Base-by-base conservation (phyloP, 768 basidiomycete genomes). In the Termitomyces sp. region DNA sequence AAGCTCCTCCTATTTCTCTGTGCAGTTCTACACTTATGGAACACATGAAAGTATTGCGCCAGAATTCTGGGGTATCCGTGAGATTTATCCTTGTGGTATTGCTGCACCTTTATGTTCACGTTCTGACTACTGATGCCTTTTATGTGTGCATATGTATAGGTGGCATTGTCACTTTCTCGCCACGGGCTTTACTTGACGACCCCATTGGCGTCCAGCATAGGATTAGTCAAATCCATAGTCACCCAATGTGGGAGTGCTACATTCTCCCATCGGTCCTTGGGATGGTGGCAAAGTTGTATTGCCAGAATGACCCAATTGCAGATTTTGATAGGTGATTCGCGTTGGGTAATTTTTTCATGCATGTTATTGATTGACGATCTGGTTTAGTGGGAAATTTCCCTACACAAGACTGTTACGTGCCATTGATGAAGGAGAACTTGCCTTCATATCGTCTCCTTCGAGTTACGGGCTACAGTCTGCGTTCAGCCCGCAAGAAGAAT, bases 131-230 rank as follows among this genome's bases (percentile, higher is more conserved):
- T 24, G 26, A 55, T 4, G 13, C 57, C 20, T 18, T 44, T 7
- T 6, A 52, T n/a, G 2, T 39, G 36, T 41, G 22, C 44, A 34
- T 34, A 13, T 52, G 13, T 22, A 28, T 8, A 92, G 90, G 90
- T 49, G 90, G 90, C 3, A 70, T 92, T 60, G 77, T 85, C 2
- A 89, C 88, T 1, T 87, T 92, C 58, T 86, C 85, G 18, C 78
- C 89, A 1, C 72, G 72, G 54, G 86, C 82, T 20, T 75, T 92
- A 48, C 60, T 77, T 13, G 77, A 81, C 36, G 77, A 86, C 64
- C 81, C 83, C 5, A 52, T 75, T 36, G 81, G 76, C 15, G 69
- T 82, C 12, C 69, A 74, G 42, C 66, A 80, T 16, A 70, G 78
- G 10, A 82, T 92, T 42, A 70, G 67, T 22, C 73, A 81, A 62